Conservation (phyloP, 352 stramenopile species). For the Phytopythium delawarense region DNA sequence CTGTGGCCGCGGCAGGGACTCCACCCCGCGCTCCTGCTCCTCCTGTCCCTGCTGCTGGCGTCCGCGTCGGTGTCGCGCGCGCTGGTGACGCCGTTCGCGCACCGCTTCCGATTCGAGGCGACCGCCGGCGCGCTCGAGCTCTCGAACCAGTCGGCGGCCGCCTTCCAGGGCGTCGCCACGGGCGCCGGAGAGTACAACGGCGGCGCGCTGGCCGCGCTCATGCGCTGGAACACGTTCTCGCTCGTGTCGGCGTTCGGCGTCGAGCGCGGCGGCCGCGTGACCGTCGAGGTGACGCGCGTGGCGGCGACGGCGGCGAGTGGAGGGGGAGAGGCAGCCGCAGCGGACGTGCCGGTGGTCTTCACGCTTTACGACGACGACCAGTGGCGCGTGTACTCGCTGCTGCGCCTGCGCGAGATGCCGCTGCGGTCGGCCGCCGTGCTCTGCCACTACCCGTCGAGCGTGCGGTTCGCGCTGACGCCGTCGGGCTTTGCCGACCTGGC, state of each 20-base stretch:
- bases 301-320: background rate
- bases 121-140: background rate
- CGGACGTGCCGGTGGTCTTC: slow-evolving; percentile 42
- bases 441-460: slow-evolving; percentile 51
- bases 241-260: slow-evolving; percentile 56
- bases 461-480: slow-evolving; percentile 38
- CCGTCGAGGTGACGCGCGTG: slow-evolving; percentile 30
- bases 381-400: slow-evolving; percentile 53
- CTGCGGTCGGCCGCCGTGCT: slow-evolving; percentile 48
- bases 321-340: background rate
- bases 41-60: background rate
- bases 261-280: slow-evolving; percentile 38
- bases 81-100: slow-evolving; percentile 4
- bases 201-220: slow-evolving; percentile 10
- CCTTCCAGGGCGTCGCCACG: background rate
- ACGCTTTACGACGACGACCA: slow-evolving; percentile 59
- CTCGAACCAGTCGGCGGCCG: background rate
- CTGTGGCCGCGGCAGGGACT: too few species aligned
- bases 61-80: background rate
- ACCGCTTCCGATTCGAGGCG: slow-evolving; percentile 7
- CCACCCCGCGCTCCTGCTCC: background rate
- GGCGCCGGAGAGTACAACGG: background rate
- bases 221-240: slow-evolving; percentile 64
- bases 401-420: slow-evolving; percentile 55
- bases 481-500: background rate